Evolutionary conservation across 75 land plant genomes (phyloP).

Genomic region (Sequoiadendron giganteum): DNA sequence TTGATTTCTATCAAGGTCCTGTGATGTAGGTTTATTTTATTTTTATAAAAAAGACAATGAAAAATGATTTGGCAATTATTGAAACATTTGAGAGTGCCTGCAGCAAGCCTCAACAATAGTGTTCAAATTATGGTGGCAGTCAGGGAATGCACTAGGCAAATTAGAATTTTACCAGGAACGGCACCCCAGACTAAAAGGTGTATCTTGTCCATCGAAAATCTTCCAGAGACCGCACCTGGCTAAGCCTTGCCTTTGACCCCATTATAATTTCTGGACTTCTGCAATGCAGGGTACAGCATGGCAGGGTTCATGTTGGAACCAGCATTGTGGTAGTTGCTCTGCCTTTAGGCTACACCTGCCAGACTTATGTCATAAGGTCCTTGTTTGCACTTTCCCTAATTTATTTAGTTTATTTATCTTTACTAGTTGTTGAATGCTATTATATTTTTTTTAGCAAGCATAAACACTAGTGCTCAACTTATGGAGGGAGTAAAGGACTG

Average conservation of each 20-base stretch:
- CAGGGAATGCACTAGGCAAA: not conserved
- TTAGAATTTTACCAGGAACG: not conserved
- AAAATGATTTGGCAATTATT: not conserved
- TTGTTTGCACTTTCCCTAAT: not conserved
- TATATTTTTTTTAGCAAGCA: not conserved
- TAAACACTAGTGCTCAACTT: too few relatives aligned
- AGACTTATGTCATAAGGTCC: not conserved
- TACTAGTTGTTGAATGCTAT: not conserved
- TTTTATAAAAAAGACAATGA: too few relatives aligned
- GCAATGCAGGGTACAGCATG: not conserved
- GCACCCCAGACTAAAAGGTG: not conserved
- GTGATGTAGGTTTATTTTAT: not conserved
- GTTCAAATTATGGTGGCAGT: not conserved
- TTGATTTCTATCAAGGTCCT: not conserved
- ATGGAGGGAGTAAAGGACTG: too few relatives aligned
- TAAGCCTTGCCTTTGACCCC: not conserved
- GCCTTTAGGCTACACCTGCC: not conserved
- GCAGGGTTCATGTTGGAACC: not conserved
- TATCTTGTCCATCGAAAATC: not conserved
- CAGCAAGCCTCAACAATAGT: not conserved
- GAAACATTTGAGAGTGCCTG: not conserved
- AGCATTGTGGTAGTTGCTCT: not conserved
- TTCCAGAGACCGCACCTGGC: not conserved
- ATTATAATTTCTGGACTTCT: not conserved
- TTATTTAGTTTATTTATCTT: too few relatives aligned